Conservation (phyloP, 2,329 filamentous ascomycete species). For the Xylariaceae sp. region DNA sequence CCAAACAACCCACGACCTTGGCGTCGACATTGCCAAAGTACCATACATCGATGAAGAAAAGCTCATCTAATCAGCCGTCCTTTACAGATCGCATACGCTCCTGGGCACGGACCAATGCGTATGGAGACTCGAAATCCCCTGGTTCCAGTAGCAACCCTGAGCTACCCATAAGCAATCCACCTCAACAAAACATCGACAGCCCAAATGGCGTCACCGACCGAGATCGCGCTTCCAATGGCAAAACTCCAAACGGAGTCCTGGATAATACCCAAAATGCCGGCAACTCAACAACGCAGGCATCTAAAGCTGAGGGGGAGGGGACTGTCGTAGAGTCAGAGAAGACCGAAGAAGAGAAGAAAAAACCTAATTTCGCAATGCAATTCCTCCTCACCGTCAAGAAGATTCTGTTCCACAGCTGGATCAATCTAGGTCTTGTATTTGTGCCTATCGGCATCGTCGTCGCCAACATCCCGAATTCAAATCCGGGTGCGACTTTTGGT, state of each 20-base stretch:
- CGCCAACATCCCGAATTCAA: constrained; percentile 48
- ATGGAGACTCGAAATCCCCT: constrained; percentile 47
- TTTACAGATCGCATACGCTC: constrained; percentile 55
- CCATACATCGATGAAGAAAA: constrained; percentile 57
- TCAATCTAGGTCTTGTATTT: constrained; percentile 74
- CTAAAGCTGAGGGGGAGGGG: constrained; percentile 53
- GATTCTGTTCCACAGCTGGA: constrained; percentile 68
- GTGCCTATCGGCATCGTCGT: constrained; percentile 73
- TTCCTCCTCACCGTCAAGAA: constrained; percentile 51
- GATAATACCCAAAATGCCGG: constrained; percentile 31
- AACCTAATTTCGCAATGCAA: constrained; percentile 30
- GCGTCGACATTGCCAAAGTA: constrained; percentile 33
- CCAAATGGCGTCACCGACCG: constrained; percentile 22
- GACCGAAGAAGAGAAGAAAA: constrained; percentile 25
- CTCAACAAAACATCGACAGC: constrained; percentile 17
- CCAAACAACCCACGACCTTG: constrained; percentile 28
- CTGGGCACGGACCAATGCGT: constrained; percentile 50
- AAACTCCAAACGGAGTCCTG: constrained; percentile 22
- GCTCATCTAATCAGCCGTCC: constrained; percentile 46
- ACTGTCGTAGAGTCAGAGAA: constrained; percentile 46
- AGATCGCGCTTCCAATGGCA: constrained; percentile 18
- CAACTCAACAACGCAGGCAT: constrained; percentile 35
- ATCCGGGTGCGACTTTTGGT: constrained; percentile 63
- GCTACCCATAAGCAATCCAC: constrained; percentile 37
- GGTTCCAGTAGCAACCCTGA: constrained; percentile 37